phyloP scores from a whole-genome alignment of 177 flowering plant genomes.

The Tripterygium wilfordii region DNA sequence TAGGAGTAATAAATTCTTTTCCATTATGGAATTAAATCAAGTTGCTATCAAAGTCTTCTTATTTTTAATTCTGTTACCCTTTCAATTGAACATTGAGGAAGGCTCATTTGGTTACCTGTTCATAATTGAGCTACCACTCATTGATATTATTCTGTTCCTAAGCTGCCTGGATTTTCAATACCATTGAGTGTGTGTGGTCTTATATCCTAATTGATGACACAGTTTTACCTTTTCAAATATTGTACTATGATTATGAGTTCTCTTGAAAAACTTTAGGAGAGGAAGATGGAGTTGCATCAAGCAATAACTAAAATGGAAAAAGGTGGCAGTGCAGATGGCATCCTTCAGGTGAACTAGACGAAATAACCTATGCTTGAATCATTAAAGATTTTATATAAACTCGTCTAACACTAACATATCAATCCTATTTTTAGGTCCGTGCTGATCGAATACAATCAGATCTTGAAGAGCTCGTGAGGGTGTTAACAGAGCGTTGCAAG shows the following conservation, averaged over 20 bases:
- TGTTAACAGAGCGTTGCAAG: slow-evolving; percentile 79
- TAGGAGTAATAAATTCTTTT: too few species aligned
- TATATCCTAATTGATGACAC: too few species aligned
- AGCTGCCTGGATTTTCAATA: too few species aligned
- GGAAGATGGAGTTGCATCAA: slow-evolving; percentile 72
- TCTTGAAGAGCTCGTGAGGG: slow-evolving; percentile 83
- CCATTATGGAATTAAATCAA: too few species aligned
- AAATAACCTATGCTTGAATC: neutral
- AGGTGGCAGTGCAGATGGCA: slow-evolving; percentile 90
- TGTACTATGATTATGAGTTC: neutral
- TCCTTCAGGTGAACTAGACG: slow-evolving; percentile 60
- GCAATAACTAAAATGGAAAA: slow-evolving; percentile 84
- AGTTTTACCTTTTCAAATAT: too few species aligned
- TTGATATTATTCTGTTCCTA: too few species aligned
- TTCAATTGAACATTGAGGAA: too few species aligned
- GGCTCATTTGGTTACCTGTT: too few species aligned
- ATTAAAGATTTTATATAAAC: neutral
- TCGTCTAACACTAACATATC: slow-evolving; percentile 1
- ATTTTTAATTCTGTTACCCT: too few species aligned
- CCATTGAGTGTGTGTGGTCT: too few species aligned
- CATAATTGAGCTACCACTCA: too few species aligned
- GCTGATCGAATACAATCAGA: slow-evolving; percentile 94
- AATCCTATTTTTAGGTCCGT: slow-evolving; percentile 53
- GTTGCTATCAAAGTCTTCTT: too few species aligned
- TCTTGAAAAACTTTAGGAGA: slow-evolving; percentile 39